Evolutionary conservation across 768 basidiomycete species (phyloP), one percentile per base, ranked within the genome.

Genomic region (Tremella mesenterica): DNA sequence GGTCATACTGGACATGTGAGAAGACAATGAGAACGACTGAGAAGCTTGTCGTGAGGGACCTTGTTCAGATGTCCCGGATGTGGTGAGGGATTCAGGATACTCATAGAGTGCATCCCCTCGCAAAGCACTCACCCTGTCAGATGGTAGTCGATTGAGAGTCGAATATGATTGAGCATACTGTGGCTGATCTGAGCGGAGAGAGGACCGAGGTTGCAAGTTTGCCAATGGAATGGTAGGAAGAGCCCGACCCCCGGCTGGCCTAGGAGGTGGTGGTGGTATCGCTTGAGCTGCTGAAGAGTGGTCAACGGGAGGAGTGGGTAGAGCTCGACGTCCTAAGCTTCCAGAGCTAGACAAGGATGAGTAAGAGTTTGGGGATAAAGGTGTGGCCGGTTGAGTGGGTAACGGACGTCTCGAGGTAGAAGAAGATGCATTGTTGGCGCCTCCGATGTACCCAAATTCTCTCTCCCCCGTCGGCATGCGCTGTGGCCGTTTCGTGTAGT

Each of bases 241-340:
- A 9, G 50, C 54, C 29, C 58, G 43, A 12, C 38, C 39, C 20
- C 51, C 54, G 18, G 21, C 13, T 3, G 50, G 39, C 26, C 61
- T 26, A 34, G 55, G 44, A 9, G 50, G 58, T 44, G 55, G 54
- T 20, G 41, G 31, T n/a, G 58, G 54, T 44, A 48, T 21, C n/a
- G n/a, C 30, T 60, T 26, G 41, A 45, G 23, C 29, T 47, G 20
- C 16, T 27, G 21, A 29, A 20, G 23, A 18, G n/a, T 13, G 27
- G 44, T 31, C 23, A 20, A 26, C 21, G 4, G 60, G 60, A 16
- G 58, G 61, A 12, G 61, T 59, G 14, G 61, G 57, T 25, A 59
- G 38, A n/a, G 51, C 43, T 39, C 57, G 48, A 47, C 58, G 18
- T 27, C 54, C 51, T 12, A 52, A n/a, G 38, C 56, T 52, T 14